These are phyloP conservation scores for Cardiospermum halicacabum DNA, from an alignment of 345 rosid species.

Conservation along the genomic window DNA sequence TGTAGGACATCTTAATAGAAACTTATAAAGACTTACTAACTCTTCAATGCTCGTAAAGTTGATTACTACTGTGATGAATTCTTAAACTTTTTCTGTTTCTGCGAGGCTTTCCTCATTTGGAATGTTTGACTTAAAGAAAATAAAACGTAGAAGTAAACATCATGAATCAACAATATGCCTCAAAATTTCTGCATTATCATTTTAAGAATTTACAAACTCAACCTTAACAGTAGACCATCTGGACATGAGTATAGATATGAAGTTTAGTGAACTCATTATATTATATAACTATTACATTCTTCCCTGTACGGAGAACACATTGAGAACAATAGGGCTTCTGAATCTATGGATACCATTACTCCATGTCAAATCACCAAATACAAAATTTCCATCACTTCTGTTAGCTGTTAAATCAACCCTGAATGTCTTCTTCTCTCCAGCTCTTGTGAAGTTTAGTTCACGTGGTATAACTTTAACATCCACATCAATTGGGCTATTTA, in stretches of 20 bases:
- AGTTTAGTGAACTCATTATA: neutral
- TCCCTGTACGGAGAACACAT: constrained; percentile 28
- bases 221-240: neutral
- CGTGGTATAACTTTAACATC: constrained; percentile 34
- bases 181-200: neutral
- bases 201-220: neutral
- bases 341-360: constrained; percentile 31
- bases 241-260: neutral
- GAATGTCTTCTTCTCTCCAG: constrained; percentile 33
- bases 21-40: neutral
- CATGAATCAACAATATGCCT: neutral
- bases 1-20: neutral
- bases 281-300: neutral
- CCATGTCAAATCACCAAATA: constrained; percentile 48
- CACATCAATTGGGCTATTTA: constrained; percentile 34
- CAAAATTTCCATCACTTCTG: constrained; percentile 34
- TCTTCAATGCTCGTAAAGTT: neutral
- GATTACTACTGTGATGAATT: neutral
- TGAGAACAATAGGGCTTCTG: constrained; percentile 42
- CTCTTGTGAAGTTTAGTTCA: constrained; percentile 28
- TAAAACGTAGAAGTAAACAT: neutral
- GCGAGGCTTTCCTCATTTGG: neutral
- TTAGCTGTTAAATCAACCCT: constrained; percentile 36
- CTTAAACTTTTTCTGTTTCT: neutral
- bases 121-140: neutral